A percentile compares a stretch with the other conserved stretches of the same genome.
Evolutionary conservation across 176 grass and related monocot species (phyloP).

Genomic region (Saccharum spontaneum): DNA sequence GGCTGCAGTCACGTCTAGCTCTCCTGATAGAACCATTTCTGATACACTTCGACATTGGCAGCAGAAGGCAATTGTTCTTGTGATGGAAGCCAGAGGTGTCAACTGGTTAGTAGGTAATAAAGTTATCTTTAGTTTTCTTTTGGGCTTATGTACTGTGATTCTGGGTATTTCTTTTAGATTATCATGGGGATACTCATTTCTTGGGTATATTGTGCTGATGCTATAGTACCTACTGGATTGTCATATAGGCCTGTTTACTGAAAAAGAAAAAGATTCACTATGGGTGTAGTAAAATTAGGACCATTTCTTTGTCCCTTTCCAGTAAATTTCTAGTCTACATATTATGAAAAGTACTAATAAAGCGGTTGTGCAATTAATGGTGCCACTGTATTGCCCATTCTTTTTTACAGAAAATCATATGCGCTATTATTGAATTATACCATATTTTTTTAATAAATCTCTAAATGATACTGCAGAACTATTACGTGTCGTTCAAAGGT

Average conservation of each 20-base stretch:
- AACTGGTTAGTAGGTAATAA: conserved; percentile 97
- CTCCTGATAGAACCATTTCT: conserved; percentile 44
- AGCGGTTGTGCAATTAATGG: neutral
- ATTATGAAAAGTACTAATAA: neutral
- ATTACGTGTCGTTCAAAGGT: conserved; percentile 73
- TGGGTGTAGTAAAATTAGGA: neutral
- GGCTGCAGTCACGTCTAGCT: conserved; percentile 30
- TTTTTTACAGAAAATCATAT: conserved; percentile 5
- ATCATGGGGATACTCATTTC: neutral
- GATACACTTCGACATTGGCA: conserved; percentile 61
- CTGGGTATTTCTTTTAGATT: neutral
- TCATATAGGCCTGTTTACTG: conserved; percentile 10
- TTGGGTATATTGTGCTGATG: conserved; percentile 20
- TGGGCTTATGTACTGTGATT: conserved; percentile 15
- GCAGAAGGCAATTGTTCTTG: conserved; percentile 79
- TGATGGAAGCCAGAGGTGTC: conserved; percentile 89
- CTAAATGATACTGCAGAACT: conserved; percentile 65
- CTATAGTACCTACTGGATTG: conserved; percentile 6
- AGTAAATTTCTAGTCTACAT: neutral
- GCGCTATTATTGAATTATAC: neutral
- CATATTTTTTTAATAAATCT: conserved; percentile 29
- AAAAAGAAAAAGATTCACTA: conserved; percentile 23
- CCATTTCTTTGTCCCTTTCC: neutral
- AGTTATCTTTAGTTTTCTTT: conserved; percentile 37
- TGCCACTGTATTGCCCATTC: neutral